Evolutionary conservation across 495 filamentous ascomycete genomes (phyloP).

Genomic region (Aspergillus steynii): DNA sequence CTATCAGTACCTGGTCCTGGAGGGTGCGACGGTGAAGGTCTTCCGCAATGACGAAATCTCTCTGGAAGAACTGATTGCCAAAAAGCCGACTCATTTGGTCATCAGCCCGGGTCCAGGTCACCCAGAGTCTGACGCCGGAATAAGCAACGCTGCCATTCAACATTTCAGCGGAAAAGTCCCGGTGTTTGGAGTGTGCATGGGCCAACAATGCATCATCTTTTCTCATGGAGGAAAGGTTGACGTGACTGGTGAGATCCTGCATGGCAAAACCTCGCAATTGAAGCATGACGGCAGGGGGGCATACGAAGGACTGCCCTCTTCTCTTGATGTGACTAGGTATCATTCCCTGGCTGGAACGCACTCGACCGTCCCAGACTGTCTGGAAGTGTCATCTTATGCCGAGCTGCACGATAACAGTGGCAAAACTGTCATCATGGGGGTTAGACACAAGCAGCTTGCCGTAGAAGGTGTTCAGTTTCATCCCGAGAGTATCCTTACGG

Average conservation of each 20-base stretch:
- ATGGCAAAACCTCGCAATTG: conserved; percentile 93
- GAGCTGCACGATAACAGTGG: conserved; percentile 55
- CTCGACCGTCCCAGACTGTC: conserved; percentile 77
- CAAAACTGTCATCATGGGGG: conserved; percentile 89
- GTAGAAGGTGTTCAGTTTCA: conserved; percentile 98
- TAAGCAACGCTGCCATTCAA: conserved; percentile 86
- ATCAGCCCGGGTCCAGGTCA: conserved; percentile 95
- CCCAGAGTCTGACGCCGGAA: conserved; percentile 83
- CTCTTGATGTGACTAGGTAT: conserved; percentile 87
- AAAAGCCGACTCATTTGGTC: conserved; percentile 89
- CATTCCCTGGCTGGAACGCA: conserved; percentile 96
- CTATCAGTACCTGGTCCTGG: conserved; percentile 93
- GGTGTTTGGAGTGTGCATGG: conserved; percentile 98
- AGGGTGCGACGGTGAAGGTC: conserved; percentile 87
- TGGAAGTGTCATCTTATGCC: conserved; percentile 92
- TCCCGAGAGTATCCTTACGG: conserved; percentile 94
- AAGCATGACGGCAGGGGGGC: conserved; percentile 86
- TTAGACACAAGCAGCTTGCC: conserved; percentile 85
- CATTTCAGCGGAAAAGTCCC: conserved; percentile 96
- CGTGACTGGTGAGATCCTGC: conserved; percentile 92
- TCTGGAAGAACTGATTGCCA: conserved; percentile 75
- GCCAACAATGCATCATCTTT: conserved; percentile 95
- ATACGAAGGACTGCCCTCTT: conserved; percentile 74
- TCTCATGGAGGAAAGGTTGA: conserved; percentile 88
- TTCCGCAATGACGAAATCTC: conserved; percentile 90